Conservation (phyloP, 75 land plant species). For the Pinus albicaulis region DNA sequence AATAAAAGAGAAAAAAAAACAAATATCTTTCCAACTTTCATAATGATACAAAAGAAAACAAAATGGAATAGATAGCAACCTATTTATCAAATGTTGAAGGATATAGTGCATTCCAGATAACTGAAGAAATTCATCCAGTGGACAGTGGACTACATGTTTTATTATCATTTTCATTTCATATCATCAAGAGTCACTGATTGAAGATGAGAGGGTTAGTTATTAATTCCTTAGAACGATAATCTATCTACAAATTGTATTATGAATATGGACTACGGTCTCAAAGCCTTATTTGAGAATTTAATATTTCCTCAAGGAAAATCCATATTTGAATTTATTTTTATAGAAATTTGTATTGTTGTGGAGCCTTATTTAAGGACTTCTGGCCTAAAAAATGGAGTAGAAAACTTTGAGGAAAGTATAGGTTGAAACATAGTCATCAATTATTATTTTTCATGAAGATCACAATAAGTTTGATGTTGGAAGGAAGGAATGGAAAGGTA, state of each 20-base stretch:
- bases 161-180: background rate
- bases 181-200: background rate
- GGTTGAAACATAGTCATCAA: too few relatives aligned
- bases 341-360: background rate
- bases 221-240: background rate
- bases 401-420: too few relatives aligned
- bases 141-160: background rate
- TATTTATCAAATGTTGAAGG: background rate
- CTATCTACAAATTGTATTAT: background rate
- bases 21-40: conserved; percentile 25
- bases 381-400: too few relatives aligned
- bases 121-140: background rate
- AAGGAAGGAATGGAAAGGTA: too few relatives aligned
- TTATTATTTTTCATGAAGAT: too few relatives aligned
- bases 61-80: conserved; percentile 15
- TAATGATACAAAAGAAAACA: conserved; percentile 21
- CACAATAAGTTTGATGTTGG: too few relatives aligned
- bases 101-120: background rate
- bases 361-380: too few relatives aligned
- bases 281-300: background rate
- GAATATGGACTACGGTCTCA: background rate
- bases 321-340: background rate
- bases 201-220: background rate
- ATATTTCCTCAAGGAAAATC: background rate
- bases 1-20: conserved; percentile 10